Conservation (phyloP, 331 rosid species). For the Ulmus americana region DNA sequence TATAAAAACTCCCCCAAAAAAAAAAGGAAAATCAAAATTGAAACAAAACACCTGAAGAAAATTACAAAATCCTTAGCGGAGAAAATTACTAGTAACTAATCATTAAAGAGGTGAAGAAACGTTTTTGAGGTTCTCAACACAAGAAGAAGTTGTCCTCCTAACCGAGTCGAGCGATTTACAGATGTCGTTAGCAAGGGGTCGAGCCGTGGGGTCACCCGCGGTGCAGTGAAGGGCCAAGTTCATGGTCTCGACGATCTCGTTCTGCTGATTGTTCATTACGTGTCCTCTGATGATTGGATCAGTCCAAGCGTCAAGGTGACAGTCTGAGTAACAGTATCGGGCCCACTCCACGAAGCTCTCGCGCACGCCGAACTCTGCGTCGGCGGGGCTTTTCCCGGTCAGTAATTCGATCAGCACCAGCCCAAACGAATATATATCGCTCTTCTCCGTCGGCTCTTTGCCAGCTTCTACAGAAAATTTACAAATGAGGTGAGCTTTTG, state of each 20-base stretch:
- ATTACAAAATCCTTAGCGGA: neutral
- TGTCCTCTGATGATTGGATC: slow-evolving; percentile 46
- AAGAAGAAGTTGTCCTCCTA: slow-evolving; percentile 32
- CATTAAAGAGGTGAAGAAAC: slow-evolving; percentile 17
- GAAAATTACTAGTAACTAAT: slow-evolving; percentile 10
- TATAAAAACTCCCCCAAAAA: slow-evolving; percentile 17
- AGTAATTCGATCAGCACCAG: slow-evolving; percentile 57
- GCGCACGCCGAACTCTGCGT: slow-evolving; percentile 39
- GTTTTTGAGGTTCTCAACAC: slow-evolving; percentile 29
- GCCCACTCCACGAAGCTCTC: slow-evolving; percentile 80
- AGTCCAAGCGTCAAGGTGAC: slow-evolving; percentile 66
- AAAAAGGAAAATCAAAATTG: slow-evolving; percentile 11
- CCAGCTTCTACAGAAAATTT: slow-evolving; percentile 17
- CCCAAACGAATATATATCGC: slow-evolving; percentile 69
- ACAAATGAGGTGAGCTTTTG: neutral
- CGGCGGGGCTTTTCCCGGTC: slow-evolving; percentile 64
- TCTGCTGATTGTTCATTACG: slow-evolving; percentile 26
- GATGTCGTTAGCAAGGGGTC: slow-evolving; percentile 63
- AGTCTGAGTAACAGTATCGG: slow-evolving; percentile 63
- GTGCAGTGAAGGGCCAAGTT: slow-evolving; percentile 73
- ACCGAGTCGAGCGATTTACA: slow-evolving; percentile 42
- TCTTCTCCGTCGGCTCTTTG: slow-evolving; percentile 48
- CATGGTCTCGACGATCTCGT: slow-evolving; percentile 67
- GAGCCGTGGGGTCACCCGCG: slow-evolving; percentile 61
- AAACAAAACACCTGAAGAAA: slow-evolving; percentile 10